phyloP scores from a whole-genome alignment of 1,139 yeast species.

The Magnusiomyces magnusii region DNA sequence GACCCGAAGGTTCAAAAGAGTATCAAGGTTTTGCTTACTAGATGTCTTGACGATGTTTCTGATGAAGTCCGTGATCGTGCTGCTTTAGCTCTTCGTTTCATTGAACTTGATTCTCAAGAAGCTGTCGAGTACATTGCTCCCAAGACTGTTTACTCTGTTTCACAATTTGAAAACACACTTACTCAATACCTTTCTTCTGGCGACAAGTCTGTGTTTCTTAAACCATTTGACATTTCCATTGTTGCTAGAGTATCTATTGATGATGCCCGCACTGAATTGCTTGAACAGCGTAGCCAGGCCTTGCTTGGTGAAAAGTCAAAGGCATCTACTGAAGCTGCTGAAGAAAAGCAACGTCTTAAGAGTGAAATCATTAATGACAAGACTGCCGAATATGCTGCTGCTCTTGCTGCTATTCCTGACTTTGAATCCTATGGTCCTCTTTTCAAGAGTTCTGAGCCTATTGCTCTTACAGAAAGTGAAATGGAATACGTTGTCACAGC shows the following conservation, averaged over 20 bases:
- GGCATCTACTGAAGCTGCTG: slow-evolving; percentile 22
- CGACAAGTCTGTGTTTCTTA: slow-evolving; percentile 48
- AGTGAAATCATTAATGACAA: slow-evolving; percentile 28
- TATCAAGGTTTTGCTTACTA: slow-evolving; percentile 63
- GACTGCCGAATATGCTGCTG: slow-evolving; percentile 60
- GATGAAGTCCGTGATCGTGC: slow-evolving; percentile 99
- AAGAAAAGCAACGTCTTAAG: slow-evolving; percentile 34
- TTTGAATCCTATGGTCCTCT: slow-evolving; percentile 64
- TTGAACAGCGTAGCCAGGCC: slow-evolving; percentile 33
- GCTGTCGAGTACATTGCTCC: slow-evolving; percentile 54
- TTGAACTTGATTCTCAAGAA: slow-evolving; percentile 43
- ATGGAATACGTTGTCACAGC: slow-evolving; percentile 89
- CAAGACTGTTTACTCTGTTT: slow-evolving; percentile 61
- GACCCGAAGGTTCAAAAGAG: slow-evolving; percentile 61
- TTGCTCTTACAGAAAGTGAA: slow-evolving; percentile 81
- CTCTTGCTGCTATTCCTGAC: slow-evolving; percentile 60
- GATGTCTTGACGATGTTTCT: slow-evolving; percentile 84
- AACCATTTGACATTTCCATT: slow-evolving; percentile 62
- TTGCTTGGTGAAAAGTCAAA: slow-evolving; percentile 18
- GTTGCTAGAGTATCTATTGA: slow-evolving; percentile 59
- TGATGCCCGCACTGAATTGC: slow-evolving; percentile 55
- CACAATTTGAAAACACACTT: slow-evolving; percentile 69
- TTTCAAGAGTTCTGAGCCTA: slow-evolving; percentile 60
- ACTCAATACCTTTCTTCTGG: slow-evolving; percentile 58
- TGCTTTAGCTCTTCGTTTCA: slow-evolving; percentile 68